Evolutionary conservation across 257 asterid genomes (phyloP).

Genomic region (Anisodus tanguticus): DNA sequence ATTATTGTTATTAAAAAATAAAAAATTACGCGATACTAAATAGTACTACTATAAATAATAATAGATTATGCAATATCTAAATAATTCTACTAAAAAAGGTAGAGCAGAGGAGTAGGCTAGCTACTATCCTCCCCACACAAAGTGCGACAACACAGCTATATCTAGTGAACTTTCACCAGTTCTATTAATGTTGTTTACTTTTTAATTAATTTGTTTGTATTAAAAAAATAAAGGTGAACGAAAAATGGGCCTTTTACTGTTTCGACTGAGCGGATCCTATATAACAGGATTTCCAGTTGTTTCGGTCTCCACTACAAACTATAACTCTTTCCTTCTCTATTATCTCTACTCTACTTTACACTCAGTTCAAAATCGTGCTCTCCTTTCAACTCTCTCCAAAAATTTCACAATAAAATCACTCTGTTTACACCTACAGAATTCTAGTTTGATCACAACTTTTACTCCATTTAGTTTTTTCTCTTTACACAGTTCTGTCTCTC

Average conservation of each 20-base stretch:
- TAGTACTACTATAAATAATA: no score
- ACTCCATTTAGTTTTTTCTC: conserved; percentile 17
- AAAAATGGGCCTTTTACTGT: neutral
- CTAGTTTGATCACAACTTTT: conserved; percentile 21
- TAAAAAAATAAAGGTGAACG: neutral
- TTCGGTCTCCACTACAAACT: conserved; percentile 52
- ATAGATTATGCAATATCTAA: no score
- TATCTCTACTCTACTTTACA: neutral
- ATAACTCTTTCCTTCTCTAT: conserved; percentile 27
- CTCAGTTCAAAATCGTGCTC: conserved; percentile 19
- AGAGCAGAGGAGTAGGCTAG: no score
- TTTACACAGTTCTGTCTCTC: conserved; percentile 38
- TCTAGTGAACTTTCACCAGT: no score
- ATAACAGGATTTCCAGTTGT: conserved; percentile 47
- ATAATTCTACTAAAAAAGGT: no score
- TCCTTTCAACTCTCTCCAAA: conserved; percentile 7
- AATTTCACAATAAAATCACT: conserved; percentile 12
- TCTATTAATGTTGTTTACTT: neutral
- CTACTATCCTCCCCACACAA: no score
- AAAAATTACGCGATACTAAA: no score
- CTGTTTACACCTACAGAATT: neutral
- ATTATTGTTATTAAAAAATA: no score
- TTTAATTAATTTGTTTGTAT: neutral
- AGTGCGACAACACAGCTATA: no score
- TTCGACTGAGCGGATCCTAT: conserved; percentile 52